phyloP scores from a whole-genome alignment of 148 eudicot species.

The Chenopodium formosanum region DNA sequence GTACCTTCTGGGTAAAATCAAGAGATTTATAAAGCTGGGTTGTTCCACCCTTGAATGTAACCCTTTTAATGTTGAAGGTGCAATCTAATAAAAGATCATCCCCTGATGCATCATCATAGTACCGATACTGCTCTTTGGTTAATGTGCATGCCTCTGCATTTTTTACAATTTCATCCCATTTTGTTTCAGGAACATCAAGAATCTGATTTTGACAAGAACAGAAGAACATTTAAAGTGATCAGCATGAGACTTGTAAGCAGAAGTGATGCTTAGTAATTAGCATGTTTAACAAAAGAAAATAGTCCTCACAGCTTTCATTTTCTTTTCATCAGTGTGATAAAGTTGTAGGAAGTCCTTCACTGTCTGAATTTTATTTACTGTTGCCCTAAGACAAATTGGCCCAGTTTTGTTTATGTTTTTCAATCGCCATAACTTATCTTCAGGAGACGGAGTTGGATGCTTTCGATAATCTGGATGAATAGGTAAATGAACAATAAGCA shows the following conservation, averaged over 20 bases:
- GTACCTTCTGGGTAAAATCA: conserved; percentile 41
- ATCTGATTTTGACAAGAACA: conserved; percentile 33
- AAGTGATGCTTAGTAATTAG: not conserved
- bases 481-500: not conserved
- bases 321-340: conserved; percentile 20
- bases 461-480: conserved; percentile 32
- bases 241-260: not conserved
- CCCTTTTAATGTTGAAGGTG: conserved; percentile 40
- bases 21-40: conserved; percentile 33
- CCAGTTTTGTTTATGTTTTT: conserved; percentile 24
- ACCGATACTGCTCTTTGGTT: conserved; percentile 34
- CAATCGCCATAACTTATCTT: conserved; percentile 32
- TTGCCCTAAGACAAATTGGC: conserved; percentile 6
- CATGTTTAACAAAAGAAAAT: not conserved
- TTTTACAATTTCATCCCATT: conserved; percentile 44
- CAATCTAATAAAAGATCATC: conserved; percentile 45
- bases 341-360: conserved; percentile 37
- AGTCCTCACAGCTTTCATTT: conserved; percentile 17
- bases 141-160: conserved; percentile 50
- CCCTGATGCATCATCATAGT: conserved; percentile 29
- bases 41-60: conserved; percentile 39
- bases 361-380: conserved; percentile 5
- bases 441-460: conserved; percentile 21
- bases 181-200: conserved; percentile 37
- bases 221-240: not conserved